Evolutionary conservation across 2,329 filamentous ascomycete species (phyloP), one percentile per base, ranked within the genome.

Genomic region (Colletotrichum cuscutae): DNA sequence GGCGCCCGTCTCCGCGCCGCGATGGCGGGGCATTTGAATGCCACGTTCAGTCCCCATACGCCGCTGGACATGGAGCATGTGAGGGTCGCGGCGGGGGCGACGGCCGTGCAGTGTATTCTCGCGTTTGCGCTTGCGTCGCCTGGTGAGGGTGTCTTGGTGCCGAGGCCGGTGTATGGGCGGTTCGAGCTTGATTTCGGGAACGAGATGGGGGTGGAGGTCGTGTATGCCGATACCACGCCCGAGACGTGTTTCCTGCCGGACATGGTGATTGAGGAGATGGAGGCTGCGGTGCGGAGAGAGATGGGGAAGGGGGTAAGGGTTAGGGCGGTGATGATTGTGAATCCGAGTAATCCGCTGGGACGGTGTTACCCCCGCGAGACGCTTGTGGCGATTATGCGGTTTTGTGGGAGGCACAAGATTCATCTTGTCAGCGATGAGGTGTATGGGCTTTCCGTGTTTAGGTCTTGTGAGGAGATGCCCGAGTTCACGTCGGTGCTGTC

Each of bases 351-450:
- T 63, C 88, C 88, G 0, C 81, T 89, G 0, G 88, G 82, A 2
- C 77, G 77, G 71, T 88, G 85, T 76, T 88, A 88, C 72, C 79
- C 85, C 1, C 78, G 78, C n/a, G 77, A 81, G 6, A 83, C 83
- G 0, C 76, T 89, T 3, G 71, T 85, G 0, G 80, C 79, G 7
- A 78, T 88, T 26, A 84, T 90, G 82, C 76, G 77, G 3, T 83
- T 90, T 65, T 90, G 88, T 74, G 80, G 87, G 65, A 82, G 81
- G 53, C 81, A 89, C 72, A 75, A 78, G 4, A 79, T 91, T 4
- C 88, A 91, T 72, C 80, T 90, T 58, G 84, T 91, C 75, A 87
- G 85, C 73, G 89, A 91, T 76, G 89, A 91, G 76, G 86, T 91
- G 52, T 91, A 90, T 76, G 89, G 86, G 11, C 80, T 87, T 49